phyloP scores from a whole-genome alignment of 257 asterid species.

The Fraxinus cuspidata region DNA sequence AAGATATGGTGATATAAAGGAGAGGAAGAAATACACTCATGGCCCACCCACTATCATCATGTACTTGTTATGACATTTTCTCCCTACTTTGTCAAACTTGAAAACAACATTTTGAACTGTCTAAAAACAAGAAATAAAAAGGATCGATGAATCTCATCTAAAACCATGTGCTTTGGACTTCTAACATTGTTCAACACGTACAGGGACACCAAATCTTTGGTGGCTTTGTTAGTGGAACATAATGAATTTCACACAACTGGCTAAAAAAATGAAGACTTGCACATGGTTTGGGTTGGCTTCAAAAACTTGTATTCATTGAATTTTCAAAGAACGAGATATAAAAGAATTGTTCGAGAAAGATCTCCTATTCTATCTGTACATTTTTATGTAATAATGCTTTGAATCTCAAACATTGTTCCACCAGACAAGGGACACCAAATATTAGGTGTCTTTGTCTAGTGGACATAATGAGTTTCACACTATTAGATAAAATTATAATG shows the following conservation, averaged over 20 bases:
- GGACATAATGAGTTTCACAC: constrained; percentile 31
- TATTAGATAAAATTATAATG: constrained; percentile 2
- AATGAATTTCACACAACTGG: not conserved
- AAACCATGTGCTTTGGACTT: no score
- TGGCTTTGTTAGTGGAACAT: not conserved
- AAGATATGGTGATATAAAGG: not conserved
- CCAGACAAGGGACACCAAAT: constrained; percentile 29
- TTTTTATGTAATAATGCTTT: not conserved
- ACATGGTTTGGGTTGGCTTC: not conserved
- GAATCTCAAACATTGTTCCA: not conserved
- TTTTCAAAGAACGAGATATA: no score
- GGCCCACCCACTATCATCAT: not conserved
- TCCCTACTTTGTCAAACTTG: not conserved
- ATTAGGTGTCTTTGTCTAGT: constrained; percentile 34
- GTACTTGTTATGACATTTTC: not conserved
- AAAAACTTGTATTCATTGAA: not conserved
- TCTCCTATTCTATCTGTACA: not conserved
- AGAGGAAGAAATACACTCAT: not conserved
- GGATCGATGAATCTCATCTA: not conserved
- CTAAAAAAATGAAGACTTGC: not conserved
- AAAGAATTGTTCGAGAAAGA: no score
- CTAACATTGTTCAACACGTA: no score
- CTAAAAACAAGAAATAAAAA: not conserved
- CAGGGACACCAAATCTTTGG: no score
- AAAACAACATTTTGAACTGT: not conserved